Conservation (phyloP, 2,329 filamentous ascomycete species). For the Phaeosphaeria sp. region DNA sequence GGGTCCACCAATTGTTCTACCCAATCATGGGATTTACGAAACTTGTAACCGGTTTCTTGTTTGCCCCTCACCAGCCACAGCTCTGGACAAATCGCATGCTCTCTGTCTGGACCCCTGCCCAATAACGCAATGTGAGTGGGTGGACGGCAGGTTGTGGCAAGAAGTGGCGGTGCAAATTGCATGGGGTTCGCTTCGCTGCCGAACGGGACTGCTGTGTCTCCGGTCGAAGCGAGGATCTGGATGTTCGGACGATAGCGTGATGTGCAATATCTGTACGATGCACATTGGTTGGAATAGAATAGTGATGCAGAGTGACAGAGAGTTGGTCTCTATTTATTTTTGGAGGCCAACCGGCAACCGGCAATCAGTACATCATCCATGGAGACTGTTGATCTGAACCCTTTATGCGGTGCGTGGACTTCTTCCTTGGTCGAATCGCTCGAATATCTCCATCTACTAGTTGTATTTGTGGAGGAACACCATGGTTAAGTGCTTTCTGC, state of each 20-base stretch:
- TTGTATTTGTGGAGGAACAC: too few species aligned
- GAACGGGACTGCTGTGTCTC: slow-evolving; percentile 12
- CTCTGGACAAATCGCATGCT: slow-evolving; percentile 23
- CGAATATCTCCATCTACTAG: not conserved
- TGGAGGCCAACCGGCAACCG: not conserved
- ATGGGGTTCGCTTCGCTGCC: slow-evolving; percentile 16
- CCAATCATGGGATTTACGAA: slow-evolving; percentile 16
- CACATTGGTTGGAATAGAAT: not conserved
- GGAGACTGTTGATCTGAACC: not conserved
- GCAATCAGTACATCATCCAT: not conserved
- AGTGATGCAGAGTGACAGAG: slow-evolving; percentile 1
- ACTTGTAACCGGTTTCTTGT: slow-evolving; percentile 13
- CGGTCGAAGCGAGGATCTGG: slow-evolving; percentile 17
- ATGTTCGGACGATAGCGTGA: slow-evolving; percentile 7
- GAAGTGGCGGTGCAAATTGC: slow-evolving; percentile 12
- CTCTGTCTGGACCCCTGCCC: slow-evolving; percentile 4
- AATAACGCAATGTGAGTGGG: slow-evolving; percentile 9
- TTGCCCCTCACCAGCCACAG: slow-evolving; percentile 42
- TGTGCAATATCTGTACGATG: not conserved
- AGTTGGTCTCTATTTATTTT: slow-evolving; percentile 1
- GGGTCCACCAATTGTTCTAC: slow-evolving; percentile 20
- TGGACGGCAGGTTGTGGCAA: slow-evolving; percentile 6
- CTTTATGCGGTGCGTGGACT: not conserved
- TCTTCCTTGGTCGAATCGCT: not conserved
- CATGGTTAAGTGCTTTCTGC: too few species aligned